Percentiles rank a stretch among this genome's conserved stretches.
Evolutionary conservation across 805 yeast genomes (phyloP).

Genomic region (Yarrowia alimentaria): DNA sequence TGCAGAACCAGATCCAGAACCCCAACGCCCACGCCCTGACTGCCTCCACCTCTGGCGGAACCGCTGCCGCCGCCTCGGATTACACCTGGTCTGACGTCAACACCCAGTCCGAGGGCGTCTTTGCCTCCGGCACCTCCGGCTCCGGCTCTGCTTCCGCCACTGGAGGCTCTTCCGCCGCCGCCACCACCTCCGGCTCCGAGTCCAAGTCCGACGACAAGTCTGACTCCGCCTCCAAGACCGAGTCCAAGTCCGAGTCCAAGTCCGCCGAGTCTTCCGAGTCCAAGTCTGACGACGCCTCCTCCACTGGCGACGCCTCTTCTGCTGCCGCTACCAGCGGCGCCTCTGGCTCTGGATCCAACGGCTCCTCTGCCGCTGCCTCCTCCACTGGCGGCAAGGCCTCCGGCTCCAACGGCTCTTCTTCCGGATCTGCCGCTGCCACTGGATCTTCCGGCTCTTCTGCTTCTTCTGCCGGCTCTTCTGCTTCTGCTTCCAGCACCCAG

Average conservation of each 20-base stretch:
- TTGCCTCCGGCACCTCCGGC: conserved; percentile 3
- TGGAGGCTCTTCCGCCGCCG: conserved; percentile 6
- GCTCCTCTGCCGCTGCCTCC: background rate
- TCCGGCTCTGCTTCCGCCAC: conserved; percentile 4
- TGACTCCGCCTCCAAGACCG: background rate
- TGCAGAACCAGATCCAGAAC: conserved; percentile 27
- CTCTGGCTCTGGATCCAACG: background rate
- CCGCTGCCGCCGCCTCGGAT: conserved; percentile 20
- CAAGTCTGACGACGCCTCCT: background rate
- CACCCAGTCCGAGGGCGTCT: conserved; percentile 16
- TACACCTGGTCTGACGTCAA: conserved; percentile 14
- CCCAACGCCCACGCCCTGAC: conserved; percentile 29
- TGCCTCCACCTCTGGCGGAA: conserved; percentile 26
- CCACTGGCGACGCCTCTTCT: background rate
- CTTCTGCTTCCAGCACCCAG: background rate
- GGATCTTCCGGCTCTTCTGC: conserved; percentile 12
- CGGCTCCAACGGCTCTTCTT: background rate
- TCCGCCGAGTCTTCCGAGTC: background rate
- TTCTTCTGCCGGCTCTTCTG: conserved; percentile 1
- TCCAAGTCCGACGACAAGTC: background rate
- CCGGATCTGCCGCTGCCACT: background rate
- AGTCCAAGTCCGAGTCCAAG: background rate
- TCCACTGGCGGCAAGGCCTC: background rate
- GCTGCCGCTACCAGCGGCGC: background rate
- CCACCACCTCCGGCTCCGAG: background rate